A percentile compares a stretch with the other conserved stretches of the same genome.
phyloP scores from a whole-genome alignment of 169 alveolate genomes.

The Babesia gibsoni region DNA sequence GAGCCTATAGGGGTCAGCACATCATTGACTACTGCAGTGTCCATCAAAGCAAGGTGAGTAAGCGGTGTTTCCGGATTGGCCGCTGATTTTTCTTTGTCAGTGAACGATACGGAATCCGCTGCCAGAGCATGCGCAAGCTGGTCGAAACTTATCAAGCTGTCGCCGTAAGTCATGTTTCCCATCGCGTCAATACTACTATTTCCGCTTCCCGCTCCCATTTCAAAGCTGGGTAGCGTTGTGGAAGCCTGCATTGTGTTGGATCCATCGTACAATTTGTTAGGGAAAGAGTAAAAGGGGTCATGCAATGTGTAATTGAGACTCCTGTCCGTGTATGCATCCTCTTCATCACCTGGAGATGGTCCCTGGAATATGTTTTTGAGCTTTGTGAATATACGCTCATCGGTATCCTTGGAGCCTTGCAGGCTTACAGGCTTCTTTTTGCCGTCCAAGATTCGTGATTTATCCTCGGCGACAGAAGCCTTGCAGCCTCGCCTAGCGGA shows the following conservation, averaged over 20 bases:
- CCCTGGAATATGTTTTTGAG: constrained; percentile 42
- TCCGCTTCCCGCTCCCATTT: neutral
- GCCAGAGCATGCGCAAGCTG: constrained; percentile 32
- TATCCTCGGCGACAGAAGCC: neutral
- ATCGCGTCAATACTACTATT: neutral
- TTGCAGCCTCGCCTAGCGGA: constrained; percentile 13
- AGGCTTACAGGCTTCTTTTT: neutral
- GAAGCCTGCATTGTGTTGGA: neutral
- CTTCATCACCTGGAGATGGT: neutral
- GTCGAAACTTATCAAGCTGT: constrained; percentile 32
- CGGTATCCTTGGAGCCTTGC: neutral
- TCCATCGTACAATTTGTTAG: constrained; percentile 13
- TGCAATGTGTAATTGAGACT: neutral
- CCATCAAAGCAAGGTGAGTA: constrained; percentile 43
- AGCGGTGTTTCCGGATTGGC: constrained; percentile 35
- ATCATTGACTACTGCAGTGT: constrained; percentile 29
- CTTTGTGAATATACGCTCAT: constrained; percentile 19
- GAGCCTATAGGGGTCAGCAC: constrained; percentile 51
- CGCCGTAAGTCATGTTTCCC: constrained; percentile 6
- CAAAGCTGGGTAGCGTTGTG: constrained; percentile 14
- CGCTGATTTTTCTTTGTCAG: constrained; percentile 7
- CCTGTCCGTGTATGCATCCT: neutral
- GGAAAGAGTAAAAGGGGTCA: neutral
- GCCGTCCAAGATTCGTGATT: neutral
- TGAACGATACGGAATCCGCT: constrained; percentile 24